Base-by-base conservation (phyloP, 495 filamentous ascomycete species). In the Podospora fimiseda region DNA sequence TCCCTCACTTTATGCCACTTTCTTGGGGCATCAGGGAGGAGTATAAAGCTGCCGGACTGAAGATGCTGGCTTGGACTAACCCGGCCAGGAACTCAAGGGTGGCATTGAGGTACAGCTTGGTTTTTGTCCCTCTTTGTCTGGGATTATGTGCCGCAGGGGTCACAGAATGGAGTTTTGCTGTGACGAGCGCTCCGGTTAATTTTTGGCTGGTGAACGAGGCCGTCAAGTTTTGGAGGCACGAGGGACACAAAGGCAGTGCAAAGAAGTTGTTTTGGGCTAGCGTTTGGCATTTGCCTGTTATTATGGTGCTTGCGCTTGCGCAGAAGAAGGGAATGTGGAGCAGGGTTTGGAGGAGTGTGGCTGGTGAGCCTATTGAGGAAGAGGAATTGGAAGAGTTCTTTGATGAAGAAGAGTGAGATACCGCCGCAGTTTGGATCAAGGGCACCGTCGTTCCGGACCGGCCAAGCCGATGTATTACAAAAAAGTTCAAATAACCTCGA, bases 321-420 rank as follows among this genome's bases (percentile, higher is more conserved):
- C 90, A 93, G 64, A 98, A 98, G 80, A 95, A 90, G 72, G 94
- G 91, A 0, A 75, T 97, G 60, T 95, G 89, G 90, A 80, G 86
- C 57, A 78, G 90, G 33, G 79, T 95, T 18, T 95, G 86, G 87
- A 74, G 78, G 50, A 79, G 82, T 30, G 64, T 84, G 0, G 70
- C 80, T 44, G 87, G 86, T 1, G 77, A 81, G 50, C 66, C 72
- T 7, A 63, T 70, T 13, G 69, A 74, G 7, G 73, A 74, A 16
- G 73, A 76, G 13, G 76, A n/a, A n/a, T n/a, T n/a, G n/a, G n/a
- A 74, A 4, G 70, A 77, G 22, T 65, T 60, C 61, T 59, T 64
- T 44, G 74, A 57, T 19, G 57, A 59, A n/a, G 59, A 55, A 3
- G 55, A 56, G 33, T 54, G 58, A 6, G 51, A 48, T 18, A 46